These are phyloP conservation scores for Blechomonas ayalai DNA, from an alignment of 208 protist species.

Conservation along the genomic window DNA sequence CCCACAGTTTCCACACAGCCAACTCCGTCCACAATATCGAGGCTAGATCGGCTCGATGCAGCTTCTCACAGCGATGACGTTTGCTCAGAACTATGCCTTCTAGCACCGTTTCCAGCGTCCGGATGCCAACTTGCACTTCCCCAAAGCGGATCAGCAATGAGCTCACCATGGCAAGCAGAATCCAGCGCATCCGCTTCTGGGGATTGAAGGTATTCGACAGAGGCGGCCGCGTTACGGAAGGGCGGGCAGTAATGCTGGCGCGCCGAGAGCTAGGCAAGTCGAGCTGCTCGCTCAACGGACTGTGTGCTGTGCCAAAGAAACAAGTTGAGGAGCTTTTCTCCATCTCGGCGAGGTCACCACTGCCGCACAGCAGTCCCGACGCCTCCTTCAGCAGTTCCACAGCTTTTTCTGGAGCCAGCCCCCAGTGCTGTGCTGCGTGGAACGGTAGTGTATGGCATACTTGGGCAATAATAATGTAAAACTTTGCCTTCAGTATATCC, in stretches of 20 bases:
- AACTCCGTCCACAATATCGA: constrained; percentile 34
- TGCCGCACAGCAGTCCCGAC: constrained; percentile 23
- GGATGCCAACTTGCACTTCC: constrained; percentile 19
- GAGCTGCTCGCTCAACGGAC: no score
- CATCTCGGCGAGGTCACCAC: constrained; percentile 31
- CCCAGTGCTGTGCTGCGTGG: no score
- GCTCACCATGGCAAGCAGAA: constrained; percentile 29
- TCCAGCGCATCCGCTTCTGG: constrained; percentile 41
- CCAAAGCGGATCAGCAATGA: constrained; percentile 24
- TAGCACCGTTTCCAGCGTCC: constrained; percentile 25
- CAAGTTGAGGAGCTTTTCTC: constrained; percentile 30
- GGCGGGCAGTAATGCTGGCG: no score
- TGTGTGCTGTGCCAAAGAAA: no score
- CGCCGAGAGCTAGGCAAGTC: no score
- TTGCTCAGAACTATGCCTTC: constrained; percentile 42
- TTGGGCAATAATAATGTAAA: no score
- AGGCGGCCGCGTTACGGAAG: no score
- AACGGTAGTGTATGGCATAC: no score
- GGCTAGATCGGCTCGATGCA: constrained; percentile 23
- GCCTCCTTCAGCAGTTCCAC: constrained; percentile 22
- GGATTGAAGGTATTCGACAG: no score
- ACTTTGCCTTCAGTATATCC: no score
- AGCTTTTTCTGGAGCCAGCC: no score
- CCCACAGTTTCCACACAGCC: constrained; percentile 18
- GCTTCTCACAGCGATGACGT: constrained; percentile 25